phyloP scores from a whole-genome alignment of 495 filamentous ascomycete genomes.

The Talaromyces ruber region DNA sequence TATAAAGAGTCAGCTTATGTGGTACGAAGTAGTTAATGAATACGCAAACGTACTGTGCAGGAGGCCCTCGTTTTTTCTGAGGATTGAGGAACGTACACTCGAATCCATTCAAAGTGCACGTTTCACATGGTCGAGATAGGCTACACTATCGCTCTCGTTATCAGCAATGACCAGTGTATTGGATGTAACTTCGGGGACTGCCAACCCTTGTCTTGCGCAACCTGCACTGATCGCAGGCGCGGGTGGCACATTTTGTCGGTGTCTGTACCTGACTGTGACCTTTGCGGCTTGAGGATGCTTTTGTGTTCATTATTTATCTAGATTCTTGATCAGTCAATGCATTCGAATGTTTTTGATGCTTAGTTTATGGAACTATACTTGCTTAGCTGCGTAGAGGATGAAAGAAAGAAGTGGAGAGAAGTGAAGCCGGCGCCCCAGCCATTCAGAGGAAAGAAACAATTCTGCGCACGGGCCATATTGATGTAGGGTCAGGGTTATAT shows the following conservation, averaged over 20 bases:
- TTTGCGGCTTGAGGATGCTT: background rate
- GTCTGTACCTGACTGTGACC: background rate
- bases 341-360: background rate
- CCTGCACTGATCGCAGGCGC: background rate
- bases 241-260: background rate
- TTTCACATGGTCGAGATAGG: constrained; percentile 30
- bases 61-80: constrained; percentile 35
- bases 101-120: constrained; percentile 28
- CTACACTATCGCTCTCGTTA: constrained; percentile 20
- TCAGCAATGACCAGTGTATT: background rate
- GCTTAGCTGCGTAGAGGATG: background rate
- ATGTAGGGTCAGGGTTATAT: background rate
- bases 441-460: background rate
- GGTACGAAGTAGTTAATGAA: background rate
- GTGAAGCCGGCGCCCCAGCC: background rate
- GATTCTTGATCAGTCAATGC: background rate
- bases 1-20: constrained; percentile 1
- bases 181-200: background rate
- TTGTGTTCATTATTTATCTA: background rate
- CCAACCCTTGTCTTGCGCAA: background rate
- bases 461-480: background rate
- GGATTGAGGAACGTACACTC: constrained; percentile 38
- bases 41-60: constrained; percentile 26
- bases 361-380: background rate
- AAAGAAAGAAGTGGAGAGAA: background rate